These are phyloP conservation scores for Hyphodiscus hymeniophilus DNA, from an alignment of 495 filamentous ascomycete genomes.

Conservation along the genomic window DNA sequence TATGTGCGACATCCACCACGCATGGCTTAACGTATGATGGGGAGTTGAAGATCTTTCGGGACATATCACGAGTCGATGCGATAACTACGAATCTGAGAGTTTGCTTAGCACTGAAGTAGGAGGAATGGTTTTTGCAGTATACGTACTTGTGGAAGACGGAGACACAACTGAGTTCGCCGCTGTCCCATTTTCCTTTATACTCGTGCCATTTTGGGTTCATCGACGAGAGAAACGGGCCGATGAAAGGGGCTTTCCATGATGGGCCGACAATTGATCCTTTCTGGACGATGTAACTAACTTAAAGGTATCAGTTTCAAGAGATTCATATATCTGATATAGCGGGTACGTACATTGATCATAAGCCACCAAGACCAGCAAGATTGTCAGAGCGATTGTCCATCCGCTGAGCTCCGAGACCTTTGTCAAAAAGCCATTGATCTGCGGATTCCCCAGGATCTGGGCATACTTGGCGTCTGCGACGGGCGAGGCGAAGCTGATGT, in stretches of 20 bases:
- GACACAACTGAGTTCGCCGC: slow-evolving; percentile 87
- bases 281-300: slow-evolving; percentile 76
- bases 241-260: slow-evolving; percentile 81
- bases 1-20: slow-evolving; percentile 91
- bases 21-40: slow-evolving; percentile 90
- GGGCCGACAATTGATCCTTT: slow-evolving; percentile 85
- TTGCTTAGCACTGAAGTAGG: neutral
- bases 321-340: neutral
- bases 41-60: slow-evolving; percentile 95
- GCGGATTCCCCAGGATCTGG: slow-evolving; percentile 26
- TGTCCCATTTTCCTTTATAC: slow-evolving; percentile 88
- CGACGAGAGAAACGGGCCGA: slow-evolving; percentile 90
- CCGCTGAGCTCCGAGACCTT: slow-evolving; percentile 43
- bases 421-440: slow-evolving; percentile 32
- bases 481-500: slow-evolving; percentile 70
- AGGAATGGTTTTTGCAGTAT: neutral
- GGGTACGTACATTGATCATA: slow-evolving; percentile 77
- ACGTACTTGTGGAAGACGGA: slow-evolving; percentile 98
- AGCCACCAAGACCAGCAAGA: slow-evolving; percentile 60
- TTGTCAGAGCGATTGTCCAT: slow-evolving; percentile 36
- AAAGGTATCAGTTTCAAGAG: slow-evolving; percentile 2
- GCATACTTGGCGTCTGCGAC: slow-evolving; percentile 56
- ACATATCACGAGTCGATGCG: slow-evolving; percentile 90
- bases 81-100: slow-evolving; percentile 84
- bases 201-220: slow-evolving; percentile 85